Evolutionary conservation across 1,284 basidiomycete species (phyloP).

Genomic region (Tausonia pullulans): DNA sequence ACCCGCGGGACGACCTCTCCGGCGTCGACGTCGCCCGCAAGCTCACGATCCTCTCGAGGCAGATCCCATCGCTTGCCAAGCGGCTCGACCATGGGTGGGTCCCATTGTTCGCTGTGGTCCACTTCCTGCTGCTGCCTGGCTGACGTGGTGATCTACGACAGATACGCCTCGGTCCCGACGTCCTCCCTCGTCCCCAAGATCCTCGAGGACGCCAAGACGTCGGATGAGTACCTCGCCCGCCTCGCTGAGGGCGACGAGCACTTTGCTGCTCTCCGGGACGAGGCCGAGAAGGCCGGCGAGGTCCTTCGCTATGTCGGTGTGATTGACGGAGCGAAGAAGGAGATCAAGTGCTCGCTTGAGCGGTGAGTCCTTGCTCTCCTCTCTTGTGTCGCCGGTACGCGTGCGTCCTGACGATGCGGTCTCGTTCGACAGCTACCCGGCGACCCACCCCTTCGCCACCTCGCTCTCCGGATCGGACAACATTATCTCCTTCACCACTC

Average conservation of each 20-base stretch:
- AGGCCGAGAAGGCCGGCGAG: slow-evolving; percentile 63
- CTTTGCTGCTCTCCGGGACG: slow-evolving; percentile 61
- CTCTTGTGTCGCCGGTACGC: background rate
- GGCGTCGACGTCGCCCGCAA: slow-evolving; percentile 96
- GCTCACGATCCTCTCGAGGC: slow-evolving; percentile 70
- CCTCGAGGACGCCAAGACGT: slow-evolving; percentile 54
- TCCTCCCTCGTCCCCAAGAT: slow-evolving; percentile 72
- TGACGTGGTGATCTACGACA: slow-evolving; percentile 34
- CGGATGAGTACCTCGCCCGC: slow-evolving; percentile 68
- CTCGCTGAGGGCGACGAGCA: slow-evolving; percentile 76
- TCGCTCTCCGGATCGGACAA: slow-evolving; percentile 93
- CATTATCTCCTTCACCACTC: slow-evolving; percentile 93
- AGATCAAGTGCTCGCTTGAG: slow-evolving; percentile 77
- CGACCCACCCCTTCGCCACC: slow-evolving; percentile 84
- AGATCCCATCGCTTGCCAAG: slow-evolving; percentile 8
- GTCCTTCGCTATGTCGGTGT: slow-evolving; percentile 92
- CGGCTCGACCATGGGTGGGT: slow-evolving; percentile 2
- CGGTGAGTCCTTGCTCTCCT: slow-evolving; percentile 43
- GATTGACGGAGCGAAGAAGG: slow-evolving; percentile 62
- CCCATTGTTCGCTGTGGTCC: slow-evolving; percentile 37
- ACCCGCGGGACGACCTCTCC: slow-evolving; percentile 91
- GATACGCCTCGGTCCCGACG: slow-evolving; percentile 70
- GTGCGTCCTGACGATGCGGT: background rate
- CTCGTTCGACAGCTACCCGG: slow-evolving; percentile 56
- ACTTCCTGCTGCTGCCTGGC: slow-evolving; percentile 34